Conservation (phyloP, 1,284 basidiomycete genomes). For the Blastosporella zonata region DNA sequence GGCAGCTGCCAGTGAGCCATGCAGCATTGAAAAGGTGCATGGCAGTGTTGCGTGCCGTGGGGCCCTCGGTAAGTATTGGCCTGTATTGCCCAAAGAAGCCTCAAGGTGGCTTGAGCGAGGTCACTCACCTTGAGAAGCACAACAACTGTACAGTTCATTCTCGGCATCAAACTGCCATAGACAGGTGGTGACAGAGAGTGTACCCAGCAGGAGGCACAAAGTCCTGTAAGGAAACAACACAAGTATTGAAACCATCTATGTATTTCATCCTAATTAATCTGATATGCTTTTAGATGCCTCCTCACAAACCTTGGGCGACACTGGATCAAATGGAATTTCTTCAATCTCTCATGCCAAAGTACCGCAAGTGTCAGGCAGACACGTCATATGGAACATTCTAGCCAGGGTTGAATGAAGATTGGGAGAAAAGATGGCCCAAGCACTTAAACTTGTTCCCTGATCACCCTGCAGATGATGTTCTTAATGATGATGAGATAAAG, state of each 20-base stretch:
- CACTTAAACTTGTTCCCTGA: neutral
- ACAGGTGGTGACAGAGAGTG: too few species aligned
- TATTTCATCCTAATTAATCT: neutral
- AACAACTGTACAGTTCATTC: too few species aligned
- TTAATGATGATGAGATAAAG: neutral
- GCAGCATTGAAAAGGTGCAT: neutral
- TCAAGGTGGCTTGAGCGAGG: too few species aligned
- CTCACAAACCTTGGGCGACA: neutral
- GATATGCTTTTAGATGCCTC: neutral
- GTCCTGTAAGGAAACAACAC: too few species aligned
- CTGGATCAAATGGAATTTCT: neutral
- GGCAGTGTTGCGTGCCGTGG: neutral
- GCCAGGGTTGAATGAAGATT: slow-evolving; percentile 1
- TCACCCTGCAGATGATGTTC: neutral
- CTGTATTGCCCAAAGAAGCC: too few species aligned
- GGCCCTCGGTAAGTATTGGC: too few species aligned
- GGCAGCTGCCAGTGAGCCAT: neutral
- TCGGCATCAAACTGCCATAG: too few species aligned
- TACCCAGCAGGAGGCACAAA: too few species aligned
- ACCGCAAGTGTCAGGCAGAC: neutral
- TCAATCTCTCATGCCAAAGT: neutral
- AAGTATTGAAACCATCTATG: too few species aligned
- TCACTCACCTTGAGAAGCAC: too few species aligned
- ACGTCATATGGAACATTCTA: neutral
- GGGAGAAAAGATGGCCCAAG: slow-evolving; percentile 4